Evolutionary conservation across 1,284 basidiomycete genomes (phyloP), one percentile per base, ranked within the genome.

Genomic region (Microstroma glucosiphilum): DNA sequence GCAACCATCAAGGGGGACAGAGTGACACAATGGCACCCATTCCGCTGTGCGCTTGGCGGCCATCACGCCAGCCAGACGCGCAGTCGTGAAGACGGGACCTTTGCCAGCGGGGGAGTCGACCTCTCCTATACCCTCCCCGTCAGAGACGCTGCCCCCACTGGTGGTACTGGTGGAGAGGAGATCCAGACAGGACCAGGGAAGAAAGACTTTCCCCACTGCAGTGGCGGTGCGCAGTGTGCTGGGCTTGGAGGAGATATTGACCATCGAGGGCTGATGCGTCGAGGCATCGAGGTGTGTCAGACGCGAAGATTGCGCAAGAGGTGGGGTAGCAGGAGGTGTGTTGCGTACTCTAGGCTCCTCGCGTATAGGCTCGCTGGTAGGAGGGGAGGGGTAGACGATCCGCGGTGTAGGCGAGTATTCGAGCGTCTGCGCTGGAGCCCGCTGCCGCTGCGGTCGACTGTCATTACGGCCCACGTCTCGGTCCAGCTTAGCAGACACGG

Each of bases 11-110:
- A 92, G 82, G 23, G 84, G 79, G 23, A 93, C 81, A 0, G 90
- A 87, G 78, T 93, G 91, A 71, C 91, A 92, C 8, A 92, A 82
- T 1, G 91, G 91, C 61, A 93, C 92, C 9, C 69, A 56, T 17
- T 73, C 69, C 7, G 63, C 37, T 6, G 91, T 92, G 62, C 85
- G 85, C 79, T 93, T 93, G 64, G 88, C 86, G 8, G 84, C 90
- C 87, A 91, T 91, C 76, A 92, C 89, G 13, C 86, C 91, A 1
- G 91, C 90, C 80, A n/a, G 86, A 85, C 79, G 92, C 85, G 57
- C 91, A 87, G 80, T 92, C 90, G 69, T 67, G 11, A 75, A 60
- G 1, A 75, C 72, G 17, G 72, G 68, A 0, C 73, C 73, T 51
- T 75, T 75, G n/a, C 37, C 81, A 77, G 61, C 43, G 25, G 46